Conservation (phyloP, 176 grass and related monocot species). For the Avena sativa region DNA sequence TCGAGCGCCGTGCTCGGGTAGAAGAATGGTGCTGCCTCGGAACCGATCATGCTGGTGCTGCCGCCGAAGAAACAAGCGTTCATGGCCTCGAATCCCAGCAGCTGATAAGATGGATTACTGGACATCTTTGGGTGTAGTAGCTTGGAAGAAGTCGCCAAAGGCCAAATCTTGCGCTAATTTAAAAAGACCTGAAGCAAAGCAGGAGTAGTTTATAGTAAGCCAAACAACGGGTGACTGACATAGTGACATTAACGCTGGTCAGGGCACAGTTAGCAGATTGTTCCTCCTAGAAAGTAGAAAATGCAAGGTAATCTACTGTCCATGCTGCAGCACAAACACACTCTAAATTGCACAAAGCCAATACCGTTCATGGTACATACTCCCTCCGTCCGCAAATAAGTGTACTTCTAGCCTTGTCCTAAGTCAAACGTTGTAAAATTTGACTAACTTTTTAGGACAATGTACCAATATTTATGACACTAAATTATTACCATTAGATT, state of each 20-base stretch:
- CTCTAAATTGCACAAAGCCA: slow-evolving; percentile 12
- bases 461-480: too few relatives aligned
- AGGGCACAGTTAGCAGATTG: slow-evolving; percentile 39
- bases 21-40: slow-evolving; percentile 45
- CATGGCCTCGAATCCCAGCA: slow-evolving; percentile 55
- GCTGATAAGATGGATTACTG: slow-evolving; percentile 53
- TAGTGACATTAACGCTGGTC: slow-evolving; percentile 28
- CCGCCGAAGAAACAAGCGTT: slow-evolving; percentile 44
- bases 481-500: too few relatives aligned
- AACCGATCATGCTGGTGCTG: slow-evolving; percentile 28
- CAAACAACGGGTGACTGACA: slow-evolving; percentile 30
- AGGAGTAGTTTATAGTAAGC: slow-evolving; percentile 3
- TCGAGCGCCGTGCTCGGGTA: slow-evolving; percentile 40
- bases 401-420: too few relatives aligned
- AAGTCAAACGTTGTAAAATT: too few relatives aligned
- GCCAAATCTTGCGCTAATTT: slow-evolving; percentile 39
- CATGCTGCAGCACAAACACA: slow-evolving; percentile 20
- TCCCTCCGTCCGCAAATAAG: too few relatives aligned
- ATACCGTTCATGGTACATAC: neutral
- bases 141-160: slow-evolving; percentile 31
- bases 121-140: slow-evolving; percentile 35
- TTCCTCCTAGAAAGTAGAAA: slow-evolving; percentile 18
- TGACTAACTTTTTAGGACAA: too few relatives aligned
- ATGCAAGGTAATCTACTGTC: neutral
- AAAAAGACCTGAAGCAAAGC: slow-evolving; percentile 49